Percentiles rank a stretch among this genome's conserved stretches.
These are phyloP conservation scores for Paracoccidioides lutzii DNA, from an alignment of 2,329 filamentous ascomycete species.

Conservation along the genomic window DNA sequence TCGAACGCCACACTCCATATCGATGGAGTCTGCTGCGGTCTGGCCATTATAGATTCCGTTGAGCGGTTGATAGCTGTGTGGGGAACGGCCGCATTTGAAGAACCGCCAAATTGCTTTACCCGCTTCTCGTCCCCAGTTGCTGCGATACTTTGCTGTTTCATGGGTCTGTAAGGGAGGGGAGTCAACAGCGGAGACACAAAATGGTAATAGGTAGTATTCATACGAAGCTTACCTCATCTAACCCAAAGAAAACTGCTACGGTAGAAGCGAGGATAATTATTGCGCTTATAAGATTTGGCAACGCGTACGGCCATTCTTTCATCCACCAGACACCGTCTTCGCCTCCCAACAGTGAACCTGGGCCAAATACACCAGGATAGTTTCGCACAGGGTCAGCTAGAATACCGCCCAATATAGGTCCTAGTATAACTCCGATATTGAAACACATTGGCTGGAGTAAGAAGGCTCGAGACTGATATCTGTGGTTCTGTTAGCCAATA, in stretches of 20 bases:
- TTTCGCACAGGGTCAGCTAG: constrained; percentile 53
- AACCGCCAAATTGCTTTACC: constrained; percentile 23
- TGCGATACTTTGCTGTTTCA: constrained; percentile 25
- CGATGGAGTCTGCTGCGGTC: constrained; percentile 20
- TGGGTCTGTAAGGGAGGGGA: constrained; percentile 19
- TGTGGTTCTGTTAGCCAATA: constrained; percentile 14
- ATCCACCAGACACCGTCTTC: constrained; percentile 51
- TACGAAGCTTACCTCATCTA: constrained; percentile 45
- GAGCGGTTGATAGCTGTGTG: constrained; percentile 25
- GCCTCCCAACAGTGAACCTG: constrained; percentile 44
- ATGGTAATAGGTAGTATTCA: background rate
- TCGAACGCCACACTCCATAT: constrained; percentile 19
- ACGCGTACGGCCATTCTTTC: constrained; percentile 51
- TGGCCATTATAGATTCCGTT: constrained; percentile 12
- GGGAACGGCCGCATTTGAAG: constrained; percentile 14
- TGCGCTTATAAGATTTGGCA: constrained; percentile 56
- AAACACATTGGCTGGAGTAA: constrained; percentile 54
- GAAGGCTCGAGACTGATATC: constrained; percentile 42
- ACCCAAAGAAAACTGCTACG: constrained; percentile 45
- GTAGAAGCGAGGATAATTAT: constrained; percentile 45
- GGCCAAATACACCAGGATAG: constrained; percentile 51
- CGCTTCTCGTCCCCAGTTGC: constrained; percentile 30
- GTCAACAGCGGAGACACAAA: background rate
- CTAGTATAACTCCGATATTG: constrained; percentile 51
- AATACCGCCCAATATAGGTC: constrained; percentile 49